phyloP scores from a whole-genome alignment of 345 rosid genomes.

The Crucihimalaya himalaica region DNA sequence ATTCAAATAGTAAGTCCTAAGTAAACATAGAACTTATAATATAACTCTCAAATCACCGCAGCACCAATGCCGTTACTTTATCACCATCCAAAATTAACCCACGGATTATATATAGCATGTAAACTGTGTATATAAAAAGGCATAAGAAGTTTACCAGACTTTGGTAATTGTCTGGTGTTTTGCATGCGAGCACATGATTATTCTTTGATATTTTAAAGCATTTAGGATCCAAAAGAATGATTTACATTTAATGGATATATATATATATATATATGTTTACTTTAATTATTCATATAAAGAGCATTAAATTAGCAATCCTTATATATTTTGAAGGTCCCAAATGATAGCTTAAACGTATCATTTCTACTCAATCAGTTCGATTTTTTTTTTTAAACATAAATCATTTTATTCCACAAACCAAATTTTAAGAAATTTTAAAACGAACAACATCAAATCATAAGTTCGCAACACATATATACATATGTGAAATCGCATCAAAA shows the following conservation, averaged over 20 bases:
- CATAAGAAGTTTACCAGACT: neutral
- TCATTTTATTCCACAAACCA: slow-evolving; percentile 21
- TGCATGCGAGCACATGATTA: slow-evolving; percentile 14
- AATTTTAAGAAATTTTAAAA: neutral
- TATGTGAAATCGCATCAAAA: slow-evolving; percentile 24
- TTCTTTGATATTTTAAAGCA: neutral
- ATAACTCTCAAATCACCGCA: neutral
- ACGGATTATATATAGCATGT: neutral
- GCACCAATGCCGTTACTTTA: neutral
- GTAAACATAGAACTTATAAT: slow-evolving; percentile 10
- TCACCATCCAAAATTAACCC: neutral
- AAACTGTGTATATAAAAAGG: neutral
- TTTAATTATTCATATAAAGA: neutral
- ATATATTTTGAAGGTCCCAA: neutral
- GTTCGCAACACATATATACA: slow-evolving; percentile 7
- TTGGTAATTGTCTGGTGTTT: slow-evolving; percentile 20
- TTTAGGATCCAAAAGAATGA: neutral
- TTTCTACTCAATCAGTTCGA: slow-evolving; percentile 5
- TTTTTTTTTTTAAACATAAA: neutral
- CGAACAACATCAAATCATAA: slow-evolving; percentile 15
- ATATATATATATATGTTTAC: neutral
- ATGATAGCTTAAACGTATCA: slow-evolving; percentile 1
- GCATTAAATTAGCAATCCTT: neutral
- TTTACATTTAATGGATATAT: neutral
- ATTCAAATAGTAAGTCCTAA: slow-evolving; percentile 10